A percentile compares a stretch with the other conserved stretches of the same genome.
Evolutionary conservation across 1,284 basidiomycete genomes (phyloP).

Genomic region (Ceratobasidium sp.): DNA sequence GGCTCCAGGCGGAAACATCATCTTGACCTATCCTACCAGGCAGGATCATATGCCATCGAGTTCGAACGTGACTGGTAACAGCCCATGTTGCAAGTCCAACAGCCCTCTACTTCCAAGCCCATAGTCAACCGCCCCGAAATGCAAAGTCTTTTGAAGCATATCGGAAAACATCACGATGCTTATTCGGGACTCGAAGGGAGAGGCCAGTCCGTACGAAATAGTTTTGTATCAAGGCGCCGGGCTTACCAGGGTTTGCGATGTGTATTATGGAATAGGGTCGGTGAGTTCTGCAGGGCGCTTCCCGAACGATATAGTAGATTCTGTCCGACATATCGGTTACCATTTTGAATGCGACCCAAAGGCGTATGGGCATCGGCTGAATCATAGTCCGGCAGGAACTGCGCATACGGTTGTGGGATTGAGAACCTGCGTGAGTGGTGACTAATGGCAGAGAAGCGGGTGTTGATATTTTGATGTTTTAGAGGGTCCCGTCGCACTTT

Average conservation of each 20-base stretch:
- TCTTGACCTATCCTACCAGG: slow-evolving; percentile 72
- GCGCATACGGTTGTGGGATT: slow-evolving; percentile 63
- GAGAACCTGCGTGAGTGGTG: slow-evolving; percentile 50
- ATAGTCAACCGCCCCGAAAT: slow-evolving; percentile 64
- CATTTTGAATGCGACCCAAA: slow-evolving; percentile 53
- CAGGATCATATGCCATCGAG: too few relatives aligned
- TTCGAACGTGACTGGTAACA: slow-evolving; percentile 63
- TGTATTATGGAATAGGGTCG: slow-evolving; percentile 70
- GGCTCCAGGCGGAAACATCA: slow-evolving; percentile 75
- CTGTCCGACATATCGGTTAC: slow-evolving; percentile 51
- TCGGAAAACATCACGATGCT: slow-evolving; percentile 73
- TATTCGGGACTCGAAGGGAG: slow-evolving; percentile 65
- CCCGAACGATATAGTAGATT: slow-evolving; percentile 78
- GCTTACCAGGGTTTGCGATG: slow-evolving; percentile 73
- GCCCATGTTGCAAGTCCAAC: slow-evolving; percentile 74
- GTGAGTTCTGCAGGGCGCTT: slow-evolving; percentile 70
- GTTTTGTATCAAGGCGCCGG: slow-evolving; percentile 77
- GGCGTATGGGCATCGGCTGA: slow-evolving; percentile 52
- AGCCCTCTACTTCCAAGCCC: slow-evolving; percentile 72
- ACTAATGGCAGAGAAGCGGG: neutral
- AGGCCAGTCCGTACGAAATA: slow-evolving; percentile 69
- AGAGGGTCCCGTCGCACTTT: slow-evolving; percentile 53
- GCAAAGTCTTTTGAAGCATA: slow-evolving; percentile 64
- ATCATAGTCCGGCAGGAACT: slow-evolving; percentile 53
- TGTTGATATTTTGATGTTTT: neutral